Percentiles rank a stretch among this genome's conserved stretches.
Conservation (phyloP, 2,329 filamentous ascomycete genomes). For the Tolypocladium tropicale region DNA sequence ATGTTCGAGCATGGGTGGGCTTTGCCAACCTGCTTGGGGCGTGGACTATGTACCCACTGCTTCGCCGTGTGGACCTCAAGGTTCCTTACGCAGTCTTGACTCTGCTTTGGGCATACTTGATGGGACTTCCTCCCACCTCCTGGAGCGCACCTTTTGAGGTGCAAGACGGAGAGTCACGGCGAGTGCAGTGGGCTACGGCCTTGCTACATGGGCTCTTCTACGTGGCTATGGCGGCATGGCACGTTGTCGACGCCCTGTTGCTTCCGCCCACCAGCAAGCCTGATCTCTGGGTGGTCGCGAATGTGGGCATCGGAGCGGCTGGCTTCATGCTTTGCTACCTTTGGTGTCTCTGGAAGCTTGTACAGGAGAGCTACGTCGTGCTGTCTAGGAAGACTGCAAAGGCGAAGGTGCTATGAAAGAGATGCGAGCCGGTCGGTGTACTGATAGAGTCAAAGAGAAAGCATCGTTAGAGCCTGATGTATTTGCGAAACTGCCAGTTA, state of each 20-base stretch:
- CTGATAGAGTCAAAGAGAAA: neutral
- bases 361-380: slow-evolving; percentile 47
- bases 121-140: slow-evolving; percentile 75
- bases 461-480: neutral
- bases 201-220: slow-evolving; percentile 72
- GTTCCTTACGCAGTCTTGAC: slow-evolving; percentile 81
- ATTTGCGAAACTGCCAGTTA: neutral
- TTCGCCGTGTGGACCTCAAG: slow-evolving; percentile 72
- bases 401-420: slow-evolving; percentile 24
- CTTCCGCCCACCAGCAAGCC: slow-evolving; percentile 66
- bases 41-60: slow-evolving; percentile 90
- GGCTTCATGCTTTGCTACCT: slow-evolving; percentile 83
- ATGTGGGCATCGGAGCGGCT: slow-evolving; percentile 74
- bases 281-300: slow-evolving; percentile 88
- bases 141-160: slow-evolving; percentile 57
- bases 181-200: slow-evolving; percentile 42
- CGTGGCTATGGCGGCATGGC: slow-evolving; percentile 68
- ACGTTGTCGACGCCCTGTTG: slow-evolving; percentile 61
- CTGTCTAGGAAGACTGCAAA: slow-evolving; percentile 17
- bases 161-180: slow-evolving; percentile 28
- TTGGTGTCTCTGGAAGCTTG: slow-evolving; percentile 72
- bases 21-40: slow-evolving; percentile 83
- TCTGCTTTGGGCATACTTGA: slow-evolving; percentile 80
- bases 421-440: neutral
- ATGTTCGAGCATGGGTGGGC: slow-evolving; percentile 82